Evolutionary conservation across 164 flowering plant genomes (phyloP), one percentile per base, ranked within the genome.

Genomic region (Echeveria elegans): DNA sequence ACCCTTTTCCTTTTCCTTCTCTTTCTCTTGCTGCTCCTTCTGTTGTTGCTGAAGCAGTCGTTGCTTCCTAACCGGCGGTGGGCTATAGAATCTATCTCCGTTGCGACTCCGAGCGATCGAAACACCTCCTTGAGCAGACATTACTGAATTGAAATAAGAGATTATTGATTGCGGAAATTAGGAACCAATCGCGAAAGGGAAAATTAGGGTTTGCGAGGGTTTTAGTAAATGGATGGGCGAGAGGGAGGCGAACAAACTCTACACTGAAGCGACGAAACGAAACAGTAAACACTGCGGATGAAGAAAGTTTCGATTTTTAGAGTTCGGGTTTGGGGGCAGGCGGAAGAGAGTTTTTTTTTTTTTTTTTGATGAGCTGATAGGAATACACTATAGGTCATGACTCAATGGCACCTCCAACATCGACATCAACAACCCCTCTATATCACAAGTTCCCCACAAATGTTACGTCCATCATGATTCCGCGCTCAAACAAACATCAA

Each of bases 11-110:
- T 59, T 45, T 29, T 41, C 61, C 18, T 28, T 29, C 34, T 36
- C 45, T 29, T 31, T 24, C 59, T 50, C 37, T 7, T 48, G 48
- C 63, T 48, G 63, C 63, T 71, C 64, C 64, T 47, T 26, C 52
- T 61, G 66, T 30, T 60, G 65, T 63, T 68, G 67, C 64, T 63
- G 70, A 43, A 58, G 61, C 52, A 65, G 64, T 41, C 68, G 74
- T n/a, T 43, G 71, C n/a, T 70, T 71, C 43, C 68, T 72, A 63
- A 74, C 62, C 32, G 73, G 67, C 26, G 81, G 83, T 9, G 81
- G 77, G 61, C 69, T 62, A 74, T 78, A 80, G 74, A 78, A 78
- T 1, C 81, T 77, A 48, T 77, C 72, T 60, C 66, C 78, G 53
- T 74, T 77, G 23, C 80, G 77, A 26, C 10, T 50, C 37, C 80